A percentile compares a stretch with the other conserved stretches of the same genome.
These are phyloP conservation scores for Jamesozyma lodderae DNA, from an alignment of 805 yeast species.

Conservation along the genomic window DNA sequence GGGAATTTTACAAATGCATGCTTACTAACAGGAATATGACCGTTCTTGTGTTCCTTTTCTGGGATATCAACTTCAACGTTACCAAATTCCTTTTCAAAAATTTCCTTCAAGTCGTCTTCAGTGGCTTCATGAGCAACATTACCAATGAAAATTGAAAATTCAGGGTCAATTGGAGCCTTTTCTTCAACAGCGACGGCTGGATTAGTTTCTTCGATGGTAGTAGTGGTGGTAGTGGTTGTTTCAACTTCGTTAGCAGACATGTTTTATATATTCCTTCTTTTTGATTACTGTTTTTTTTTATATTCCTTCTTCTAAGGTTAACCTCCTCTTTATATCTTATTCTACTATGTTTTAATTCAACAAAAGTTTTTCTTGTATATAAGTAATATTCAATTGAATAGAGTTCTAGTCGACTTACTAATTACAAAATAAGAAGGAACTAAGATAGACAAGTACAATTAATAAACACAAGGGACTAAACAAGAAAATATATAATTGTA, in stretches of 20 bases:
- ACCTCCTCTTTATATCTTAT: no score
- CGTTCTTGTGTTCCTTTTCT: constrained; percentile 15
- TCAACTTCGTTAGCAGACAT: constrained; percentile 17
- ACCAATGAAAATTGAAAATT: constrained; percentile 28
- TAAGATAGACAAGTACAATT: no score
- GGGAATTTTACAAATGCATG: constrained; percentile 30
- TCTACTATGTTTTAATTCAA: no score
- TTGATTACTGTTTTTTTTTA: not conserved
- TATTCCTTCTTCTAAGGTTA: not conserved
- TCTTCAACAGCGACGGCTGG: constrained; percentile 3
- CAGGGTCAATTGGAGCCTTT: constrained; percentile 22
- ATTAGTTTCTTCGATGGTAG: constrained; percentile 2
- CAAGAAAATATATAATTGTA: no score
- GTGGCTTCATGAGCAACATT: constrained; percentile 26
- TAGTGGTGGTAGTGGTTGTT: constrained; percentile 2
- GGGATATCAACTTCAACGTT: constrained; percentile 27
- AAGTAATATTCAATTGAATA: no score
- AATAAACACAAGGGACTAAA: no score
- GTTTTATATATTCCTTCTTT: constrained; percentile 1
- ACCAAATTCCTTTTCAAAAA: constrained; percentile 23
- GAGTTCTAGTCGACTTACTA: no score
- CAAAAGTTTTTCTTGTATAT: no score
- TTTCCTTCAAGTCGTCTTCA: constrained; percentile 20
- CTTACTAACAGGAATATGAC: constrained; percentile 21
- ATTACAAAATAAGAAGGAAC: no score